phyloP scores from a whole-genome alignment of 2,329 filamentous ascomycete species.

The Purpureocillium lavendulum region DNA sequence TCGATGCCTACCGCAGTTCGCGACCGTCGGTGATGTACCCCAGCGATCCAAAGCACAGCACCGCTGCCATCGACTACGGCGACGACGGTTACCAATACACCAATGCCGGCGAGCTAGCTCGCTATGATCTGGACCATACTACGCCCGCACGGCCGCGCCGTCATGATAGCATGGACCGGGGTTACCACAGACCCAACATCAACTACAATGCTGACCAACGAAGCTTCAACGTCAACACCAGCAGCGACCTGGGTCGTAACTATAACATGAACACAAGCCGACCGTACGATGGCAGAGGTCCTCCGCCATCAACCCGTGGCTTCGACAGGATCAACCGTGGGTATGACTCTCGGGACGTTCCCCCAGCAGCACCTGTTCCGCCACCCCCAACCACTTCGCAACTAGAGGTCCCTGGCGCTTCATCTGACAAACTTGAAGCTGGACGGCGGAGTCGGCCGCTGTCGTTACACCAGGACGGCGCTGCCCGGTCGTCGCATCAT shows the following conservation, averaged over 20 bases:
- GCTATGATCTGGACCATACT: slow-evolving; percentile 51
- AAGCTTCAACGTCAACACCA: slow-evolving; percentile 38
- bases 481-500: slow-evolving; percentile 31
- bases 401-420: slow-evolving; percentile 7
- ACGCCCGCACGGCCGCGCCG: slow-evolving; percentile 31
- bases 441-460: slow-evolving; percentile 32
- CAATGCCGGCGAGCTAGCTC: slow-evolving; percentile 51
- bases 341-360: slow-evolving; percentile 37
- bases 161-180: slow-evolving; percentile 47
- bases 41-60: slow-evolving; percentile 32
- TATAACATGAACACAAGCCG: slow-evolving; percentile 27
- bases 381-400: slow-evolving; percentile 21
- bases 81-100: slow-evolving; percentile 57
- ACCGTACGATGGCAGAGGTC: slow-evolving; percentile 35
- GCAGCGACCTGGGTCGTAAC: slow-evolving; percentile 32
- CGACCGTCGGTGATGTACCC: slow-evolving; percentile 38
- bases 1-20: slow-evolving; percentile 38
- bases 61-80: slow-evolving; percentile 41
- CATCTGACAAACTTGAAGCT: slow-evolving; percentile 11
- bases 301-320: slow-evolving; percentile 61
- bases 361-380: slow-evolving; percentile 31
- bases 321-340: slow-evolving; percentile 58
- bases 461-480: slow-evolving; percentile 44
- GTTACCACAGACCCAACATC: slow-evolving; percentile 47
- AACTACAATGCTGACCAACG: slow-evolving; percentile 39